Conservation (phyloP, 371 early-diverging fungal genomes). For the Mucor piriformis region DNA sequence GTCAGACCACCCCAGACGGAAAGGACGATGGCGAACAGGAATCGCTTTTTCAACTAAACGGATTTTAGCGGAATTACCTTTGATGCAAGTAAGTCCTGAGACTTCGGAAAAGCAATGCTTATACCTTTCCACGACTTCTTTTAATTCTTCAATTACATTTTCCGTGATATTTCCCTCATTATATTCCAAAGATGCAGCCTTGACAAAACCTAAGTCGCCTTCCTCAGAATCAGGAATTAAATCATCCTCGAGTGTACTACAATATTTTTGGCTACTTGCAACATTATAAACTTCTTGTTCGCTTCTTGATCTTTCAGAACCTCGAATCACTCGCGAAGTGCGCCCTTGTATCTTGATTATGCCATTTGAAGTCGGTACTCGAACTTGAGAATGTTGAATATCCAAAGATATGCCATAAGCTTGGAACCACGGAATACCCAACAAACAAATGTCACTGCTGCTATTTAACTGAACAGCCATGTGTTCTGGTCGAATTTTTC, state of each 20-base stretch:
- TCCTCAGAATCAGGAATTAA: background rate
- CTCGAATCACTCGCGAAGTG: background rate
- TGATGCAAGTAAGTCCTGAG: background rate
- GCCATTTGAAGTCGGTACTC: constrained; percentile 11
- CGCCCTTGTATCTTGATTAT: background rate
- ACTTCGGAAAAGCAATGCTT: constrained; percentile 18
- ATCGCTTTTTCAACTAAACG: background rate
- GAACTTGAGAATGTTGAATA: background rate
- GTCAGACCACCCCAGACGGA: constrained; percentile 22
- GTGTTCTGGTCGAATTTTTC: background rate
- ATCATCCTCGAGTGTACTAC: background rate
- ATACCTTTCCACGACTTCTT: background rate
- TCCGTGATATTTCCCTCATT: background rate
- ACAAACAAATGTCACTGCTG: constrained; percentile 3
- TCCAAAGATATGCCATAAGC: constrained; percentile 13
- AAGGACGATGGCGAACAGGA: constrained; percentile 14
- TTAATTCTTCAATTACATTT: background rate
- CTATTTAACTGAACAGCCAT: background rate
- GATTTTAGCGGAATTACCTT: background rate
- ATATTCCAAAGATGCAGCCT: background rate
- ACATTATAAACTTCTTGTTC: constrained; percentile 8
- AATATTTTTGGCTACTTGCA: background rate
- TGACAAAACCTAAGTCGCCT: background rate
- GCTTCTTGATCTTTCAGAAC: background rate
- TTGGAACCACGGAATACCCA: constrained; percentile 26